Base-by-base conservation (phyloP, 768 basidiomycete genomes). In the Termitomyces sp. region DNA sequence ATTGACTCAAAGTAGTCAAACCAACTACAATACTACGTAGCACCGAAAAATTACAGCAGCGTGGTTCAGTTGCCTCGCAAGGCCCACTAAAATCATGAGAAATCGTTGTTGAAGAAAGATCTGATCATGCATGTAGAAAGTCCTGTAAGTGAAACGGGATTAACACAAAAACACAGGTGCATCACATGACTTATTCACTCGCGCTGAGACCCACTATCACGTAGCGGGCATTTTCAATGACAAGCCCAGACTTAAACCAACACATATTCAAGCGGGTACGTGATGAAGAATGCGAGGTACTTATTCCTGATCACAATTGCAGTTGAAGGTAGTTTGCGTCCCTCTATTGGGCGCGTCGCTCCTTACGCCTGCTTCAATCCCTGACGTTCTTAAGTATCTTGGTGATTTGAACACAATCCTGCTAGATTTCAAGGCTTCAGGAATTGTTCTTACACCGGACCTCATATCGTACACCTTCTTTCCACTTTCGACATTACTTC, bases 381-480 rank as follows among this genome's bases (percentile, higher is more conserved):
- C 79, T 26, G 69, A 63, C 36, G 80, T 77, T 22, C 73, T 80
- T 33, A 70, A 68, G 7, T 78, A 87, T 5, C 77, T 97, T 45
- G 71, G 77, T 18, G 72, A 81, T 24, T 78, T 94, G 30, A 68
- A 80, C 54, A 65, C 68, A 8, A 69, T 72, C 7, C 73, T 94
- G 44, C 68, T 68, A n/a, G 72, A 76, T 6, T 64, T 81, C 26
- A 70, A 77, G 10, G 61, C 72, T 13, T 70, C 74, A 8, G 69
- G 69, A 8, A 58, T 64, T 36, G 53, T 68, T 4, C 77, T 92
- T 36, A 76, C 80, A 1, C 67, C 81, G 0, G 80, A 81, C 16
- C 77, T 94, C 49, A 82, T 92, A 45, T 86, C 88, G 46, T 98
- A 98, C 69, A 76, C 85, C 30, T 91, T 95, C 72, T 89, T 93